phyloP scores from a whole-genome alignment of 139 green algal species.

The Gonium pectorale region DNA sequence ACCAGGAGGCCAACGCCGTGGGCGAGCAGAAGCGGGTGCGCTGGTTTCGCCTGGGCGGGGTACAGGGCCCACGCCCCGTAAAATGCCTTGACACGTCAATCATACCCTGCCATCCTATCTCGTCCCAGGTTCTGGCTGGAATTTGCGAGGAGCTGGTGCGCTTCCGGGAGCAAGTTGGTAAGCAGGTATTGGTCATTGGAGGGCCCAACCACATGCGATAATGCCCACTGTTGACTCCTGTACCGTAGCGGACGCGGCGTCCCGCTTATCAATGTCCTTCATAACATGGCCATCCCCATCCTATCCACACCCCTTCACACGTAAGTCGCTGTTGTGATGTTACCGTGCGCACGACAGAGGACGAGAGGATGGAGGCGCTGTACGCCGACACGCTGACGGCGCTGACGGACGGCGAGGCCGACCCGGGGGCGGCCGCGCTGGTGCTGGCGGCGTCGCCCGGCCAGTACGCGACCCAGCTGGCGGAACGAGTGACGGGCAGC shows the following conservation, averaged over 20 bases:
- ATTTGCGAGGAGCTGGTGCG: conserved; percentile 51
- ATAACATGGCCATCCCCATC: too few relatives aligned
- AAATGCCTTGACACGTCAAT: neutral
- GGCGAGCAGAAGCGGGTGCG: conserved; percentile 48
- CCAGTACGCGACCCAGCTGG: conserved; percentile 51
- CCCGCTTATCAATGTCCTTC: too few relatives aligned
- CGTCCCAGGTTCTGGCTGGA: conserved; percentile 22
- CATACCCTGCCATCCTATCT: neutral
- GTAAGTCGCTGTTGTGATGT: too few relatives aligned
- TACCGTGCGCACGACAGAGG: too few relatives aligned
- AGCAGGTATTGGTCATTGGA: too few relatives aligned
- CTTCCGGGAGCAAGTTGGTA: conserved; percentile 31
- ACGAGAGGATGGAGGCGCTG: conserved; percentile 48
- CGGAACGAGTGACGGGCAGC: conserved; percentile 53
- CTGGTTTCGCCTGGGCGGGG: too few relatives aligned
- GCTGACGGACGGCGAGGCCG: conserved; percentile 1
- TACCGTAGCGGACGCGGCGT: too few relatives aligned
- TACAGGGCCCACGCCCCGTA: neutral
- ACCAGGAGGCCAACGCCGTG: conserved; percentile 43
- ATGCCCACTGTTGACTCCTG: too few relatives aligned
- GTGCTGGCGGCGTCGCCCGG: conserved; percentile 37
- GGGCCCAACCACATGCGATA: too few relatives aligned
- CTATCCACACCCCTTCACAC: too few relatives aligned
- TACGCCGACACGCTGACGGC: conserved; percentile 18
- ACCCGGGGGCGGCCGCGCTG: neutral